Percentiles rank a stretch among this genome's conserved stretches.
Conservation (phyloP, 2,329 filamentous ascomycete genomes). For the Exutisphaerella laricina region DNA sequence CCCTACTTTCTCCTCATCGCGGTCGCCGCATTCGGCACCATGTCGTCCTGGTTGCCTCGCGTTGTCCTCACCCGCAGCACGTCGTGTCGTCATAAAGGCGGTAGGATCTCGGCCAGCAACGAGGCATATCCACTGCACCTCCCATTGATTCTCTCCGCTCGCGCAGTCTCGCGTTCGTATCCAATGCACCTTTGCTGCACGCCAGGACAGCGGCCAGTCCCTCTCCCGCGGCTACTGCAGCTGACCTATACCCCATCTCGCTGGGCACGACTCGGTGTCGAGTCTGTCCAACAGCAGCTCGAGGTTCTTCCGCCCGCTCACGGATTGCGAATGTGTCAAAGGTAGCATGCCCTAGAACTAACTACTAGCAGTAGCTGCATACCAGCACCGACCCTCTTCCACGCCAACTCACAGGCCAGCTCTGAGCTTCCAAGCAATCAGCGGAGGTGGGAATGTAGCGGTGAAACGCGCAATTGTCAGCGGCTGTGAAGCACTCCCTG, state of each 20-base stretch:
- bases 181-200: no score
- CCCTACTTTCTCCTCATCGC: no score
- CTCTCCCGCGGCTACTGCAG: conserved; percentile 2
- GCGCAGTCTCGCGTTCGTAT: no score
- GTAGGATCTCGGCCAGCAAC: no score
- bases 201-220: not conserved
- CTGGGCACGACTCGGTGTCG: not conserved
- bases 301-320: not conserved
- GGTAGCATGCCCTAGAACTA: no score
- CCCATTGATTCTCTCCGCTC: no score
- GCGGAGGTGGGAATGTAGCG: conserved; percentile 3
- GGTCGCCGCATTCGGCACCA: no score
- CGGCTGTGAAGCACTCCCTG: no score
- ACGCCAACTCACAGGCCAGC: conserved; percentile 1
- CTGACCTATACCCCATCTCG: conserved; percentile 3
- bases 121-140: no score
- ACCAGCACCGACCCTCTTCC: not conserved
- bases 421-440: conserved; percentile 3
- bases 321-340: not conserved
- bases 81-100: no score
- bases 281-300: conserved; percentile 7
- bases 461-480: conserved; percentile 1
- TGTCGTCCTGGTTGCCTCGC: no score
- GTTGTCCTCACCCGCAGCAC: no score
- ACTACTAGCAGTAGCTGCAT: conserved; percentile 5